Evolutionary conservation across 2,329 filamentous ascomycete genomes (phyloP), one percentile per base, ranked within the genome.

Genomic region (Calonectria fujianensis): DNA sequence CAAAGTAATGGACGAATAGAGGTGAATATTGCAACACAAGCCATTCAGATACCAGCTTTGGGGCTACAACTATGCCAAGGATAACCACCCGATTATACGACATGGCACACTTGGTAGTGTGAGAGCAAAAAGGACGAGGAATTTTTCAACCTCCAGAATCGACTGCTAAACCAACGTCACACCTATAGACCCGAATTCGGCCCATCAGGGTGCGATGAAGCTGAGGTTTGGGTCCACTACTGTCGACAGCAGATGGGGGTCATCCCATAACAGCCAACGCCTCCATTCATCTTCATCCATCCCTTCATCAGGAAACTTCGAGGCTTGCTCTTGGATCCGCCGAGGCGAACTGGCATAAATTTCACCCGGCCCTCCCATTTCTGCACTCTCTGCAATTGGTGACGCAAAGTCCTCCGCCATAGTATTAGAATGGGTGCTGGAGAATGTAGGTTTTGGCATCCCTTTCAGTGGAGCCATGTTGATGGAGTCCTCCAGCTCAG

Each of bases 201-300:
- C 1, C n/a, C 10, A 8, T 45, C 35, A 13, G 13, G 13, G n/a
- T 11, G 39, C 57, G 10, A 27, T 39, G 9, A 41, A 27, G 32
- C n/a, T 20, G 8, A 70, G 45, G 18, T 37, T 64, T 20, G 68
- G 68, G 27, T 75, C 77, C 13, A 78, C 69, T 45, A 54, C 77
- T 2, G 78, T 81, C 9, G 79, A 79, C 3, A 81, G 63, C 4
- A 81, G 54, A 73, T 81, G 79, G 9, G 79, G 79, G 57, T 81
- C 79, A 52, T 81, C 79, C 45, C 78, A 80, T 45, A 81, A 80
- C 0, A 80, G 76, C 29, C 80, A 45, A 4, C 81, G 69, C 31
- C 77, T 73, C 79, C 79, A 81, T 71, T 78, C 79, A 11, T 81
- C 79, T 4, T 79, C 79, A 2, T 73, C 77, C 18, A 74, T 74